These are phyloP conservation scores for Podaxis rugospora DNA, from an alignment of 768 basidiomycete genomes.

Conservation along the genomic window DNA sequence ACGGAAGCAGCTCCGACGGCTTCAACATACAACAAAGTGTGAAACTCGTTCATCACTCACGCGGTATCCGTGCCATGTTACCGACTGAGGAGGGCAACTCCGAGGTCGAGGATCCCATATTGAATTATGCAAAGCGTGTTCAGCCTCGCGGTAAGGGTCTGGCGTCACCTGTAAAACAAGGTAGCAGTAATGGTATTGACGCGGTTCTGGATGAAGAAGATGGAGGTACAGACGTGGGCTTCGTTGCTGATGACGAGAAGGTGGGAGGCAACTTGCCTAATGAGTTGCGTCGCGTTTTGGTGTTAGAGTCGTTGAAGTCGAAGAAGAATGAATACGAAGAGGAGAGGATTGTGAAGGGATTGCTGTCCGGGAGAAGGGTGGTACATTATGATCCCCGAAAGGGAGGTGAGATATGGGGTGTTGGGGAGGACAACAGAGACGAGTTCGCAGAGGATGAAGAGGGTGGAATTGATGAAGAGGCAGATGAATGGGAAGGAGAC, in stretches of 20 bases:
- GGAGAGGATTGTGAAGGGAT: slow-evolving; percentile 51
- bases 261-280: slow-evolving; percentile 62
- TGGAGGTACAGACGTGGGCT: slow-evolving; percentile 26
- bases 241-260: slow-evolving; percentile 31
- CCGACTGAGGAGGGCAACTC: slow-evolving; percentile 20
- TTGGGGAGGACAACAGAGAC: slow-evolving; percentile 44
- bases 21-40: neutral
- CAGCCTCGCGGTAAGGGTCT: slow-evolving; percentile 10
- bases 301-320: slow-evolving; percentile 46
- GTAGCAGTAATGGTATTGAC: neutral
- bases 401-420: slow-evolving; percentile 75
- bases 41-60: slow-evolving; percentile 10
- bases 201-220: slow-evolving; percentile 11
- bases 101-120: slow-evolving; percentile 29
- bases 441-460: slow-evolving; percentile 9
- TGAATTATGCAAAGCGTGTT: slow-evolving; percentile 18
- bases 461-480: slow-evolving; percentile 33
- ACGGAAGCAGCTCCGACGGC: slow-evolving; percentile 12
- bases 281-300: slow-evolving; percentile 58
- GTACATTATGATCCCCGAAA: slow-evolving; percentile 56
- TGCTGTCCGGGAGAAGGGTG: slow-evolving; percentile 56
- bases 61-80: slow-evolving; percentile 7
- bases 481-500: slow-evolving; percentile 79
- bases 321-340: slow-evolving; percentile 38
- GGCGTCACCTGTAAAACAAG: slow-evolving; percentile 3